Percentiles rank a stretch among this genome's conserved stretches.
Evolutionary conservation across 1,139 yeast genomes (phyloP).

Genomic region (Pichia sp.): DNA sequence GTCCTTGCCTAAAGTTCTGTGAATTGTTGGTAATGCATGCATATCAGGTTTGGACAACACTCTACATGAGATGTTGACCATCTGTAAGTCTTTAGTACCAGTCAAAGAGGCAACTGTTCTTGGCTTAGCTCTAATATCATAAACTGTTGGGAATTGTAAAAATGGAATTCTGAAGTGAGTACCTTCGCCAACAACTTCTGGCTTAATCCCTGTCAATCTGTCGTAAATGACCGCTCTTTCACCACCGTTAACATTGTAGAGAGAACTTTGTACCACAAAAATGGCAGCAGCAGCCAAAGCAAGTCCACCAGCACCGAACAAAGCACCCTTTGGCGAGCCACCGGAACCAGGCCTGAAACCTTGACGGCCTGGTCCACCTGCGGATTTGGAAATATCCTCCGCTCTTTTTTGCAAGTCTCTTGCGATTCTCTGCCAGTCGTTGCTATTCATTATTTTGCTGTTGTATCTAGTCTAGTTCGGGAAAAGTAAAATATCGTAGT

Average conservation of each 20-base stretch:
- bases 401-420: conserved; percentile 65
- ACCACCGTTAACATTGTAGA: conserved; percentile 98
- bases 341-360: conserved; percentile 29
- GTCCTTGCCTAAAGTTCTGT: conserved; percentile 87
- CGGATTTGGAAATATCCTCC: conserved; percentile 41
- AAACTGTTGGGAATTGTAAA: conserved; percentile 88
- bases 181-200: conserved; percentile 84
- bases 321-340: conserved; percentile 50
- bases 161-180: conserved; percentile 93
- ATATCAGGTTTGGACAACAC: conserved; percentile 89
- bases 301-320: conserved; percentile 79
- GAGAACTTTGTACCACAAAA: conserved; percentile 62
- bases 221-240: conserved; percentile 95
- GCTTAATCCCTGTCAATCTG: conserved; percentile 79
- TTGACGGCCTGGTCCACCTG: conserved; percentile 36
- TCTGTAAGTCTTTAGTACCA: conserved; percentile 96
- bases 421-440: conserved; percentile 65
- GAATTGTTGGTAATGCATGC: conserved; percentile 71
- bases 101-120: conserved; percentile 96
- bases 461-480: too few species aligned
- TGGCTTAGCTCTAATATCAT: conserved; percentile 96
- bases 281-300: conserved; percentile 70
- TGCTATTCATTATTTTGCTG: conserved; percentile 35
- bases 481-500: too few species aligned
- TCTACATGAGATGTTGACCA: conserved; percentile 98